Conservation (phyloP, 305 asterid species). For the Fraxinus greggii region DNA sequence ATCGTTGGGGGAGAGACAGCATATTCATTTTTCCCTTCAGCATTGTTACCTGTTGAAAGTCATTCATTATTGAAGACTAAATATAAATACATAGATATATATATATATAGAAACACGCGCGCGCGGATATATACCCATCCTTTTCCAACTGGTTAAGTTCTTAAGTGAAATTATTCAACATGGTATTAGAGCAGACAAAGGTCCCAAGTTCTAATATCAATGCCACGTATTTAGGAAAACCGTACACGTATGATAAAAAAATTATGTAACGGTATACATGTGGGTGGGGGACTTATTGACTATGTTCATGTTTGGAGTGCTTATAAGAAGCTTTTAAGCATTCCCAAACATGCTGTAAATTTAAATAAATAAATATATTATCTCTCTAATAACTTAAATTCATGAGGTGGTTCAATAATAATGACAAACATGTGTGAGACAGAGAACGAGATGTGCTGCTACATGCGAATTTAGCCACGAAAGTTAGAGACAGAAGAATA, state of each 20-base stretch:
- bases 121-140: background rate
- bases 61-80: background rate
- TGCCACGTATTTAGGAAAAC: background rate
- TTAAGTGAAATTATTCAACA: background rate
- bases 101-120: background rate
- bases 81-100: background rate
- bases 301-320: background rate
- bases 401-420: background rate
- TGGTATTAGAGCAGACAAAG: background rate
- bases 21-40: background rate
- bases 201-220: background rate
- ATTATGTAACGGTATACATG: background rate
- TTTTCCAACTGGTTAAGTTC: background rate
- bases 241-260: background rate
- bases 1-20: background rate
- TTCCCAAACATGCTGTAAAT: background rate
- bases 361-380: background rate
- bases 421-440: background rate
- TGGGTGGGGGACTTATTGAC: background rate
- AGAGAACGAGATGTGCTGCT: background rate
- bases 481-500: background rate
- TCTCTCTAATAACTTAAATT: background rate
- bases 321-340: background rate
- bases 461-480: background rate
- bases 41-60: background rate